Percentiles rank a stretch among this genome's conserved stretches.
phyloP scores from a whole-genome alignment of 371 early-diverging fungal genomes.

The Actinomucor elegans region DNA sequence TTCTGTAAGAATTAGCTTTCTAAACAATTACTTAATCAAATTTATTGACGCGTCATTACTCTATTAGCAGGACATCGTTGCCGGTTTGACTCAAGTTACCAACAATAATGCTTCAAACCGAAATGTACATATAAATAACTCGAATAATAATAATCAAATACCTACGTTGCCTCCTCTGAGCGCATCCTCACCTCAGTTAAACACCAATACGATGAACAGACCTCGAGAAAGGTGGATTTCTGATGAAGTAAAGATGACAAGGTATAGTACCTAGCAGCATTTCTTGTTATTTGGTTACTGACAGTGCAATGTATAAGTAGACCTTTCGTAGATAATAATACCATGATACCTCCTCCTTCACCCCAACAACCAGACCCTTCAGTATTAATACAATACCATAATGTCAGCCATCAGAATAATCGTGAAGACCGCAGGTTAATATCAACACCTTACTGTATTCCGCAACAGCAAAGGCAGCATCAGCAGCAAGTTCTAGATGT shows the following conservation, averaged over 20 bases:
- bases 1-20: slow-evolving; percentile 14
- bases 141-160: background rate
- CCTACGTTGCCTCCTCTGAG: slow-evolving; percentile 25
- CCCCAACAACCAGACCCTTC: slow-evolving; percentile 13
- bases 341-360: slow-evolving; percentile 4
- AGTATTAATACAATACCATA: slow-evolving; percentile 15
- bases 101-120: background rate
- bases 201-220: background rate
- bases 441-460: background rate
- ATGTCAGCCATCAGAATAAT: background rate
- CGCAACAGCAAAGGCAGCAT: background rate
- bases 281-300: background rate
- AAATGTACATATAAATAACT: background rate
- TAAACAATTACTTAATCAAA: too few species aligned
- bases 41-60: too few species aligned
- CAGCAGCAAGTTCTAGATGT: slow-evolving; percentile 8
- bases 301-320: background rate
- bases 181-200: slow-evolving; percentile 2
- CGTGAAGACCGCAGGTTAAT: slow-evolving; percentile 7
- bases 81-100: slow-evolving; percentile 5
- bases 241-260: slow-evolving; percentile 1
- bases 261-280: background rate
- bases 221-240: slow-evolving; percentile 2
- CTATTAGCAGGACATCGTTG: slow-evolving; percentile 9
- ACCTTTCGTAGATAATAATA: background rate